phyloP scores from a whole-genome alignment of 306 rosid genomes.

The Cicer arietinum region DNA sequence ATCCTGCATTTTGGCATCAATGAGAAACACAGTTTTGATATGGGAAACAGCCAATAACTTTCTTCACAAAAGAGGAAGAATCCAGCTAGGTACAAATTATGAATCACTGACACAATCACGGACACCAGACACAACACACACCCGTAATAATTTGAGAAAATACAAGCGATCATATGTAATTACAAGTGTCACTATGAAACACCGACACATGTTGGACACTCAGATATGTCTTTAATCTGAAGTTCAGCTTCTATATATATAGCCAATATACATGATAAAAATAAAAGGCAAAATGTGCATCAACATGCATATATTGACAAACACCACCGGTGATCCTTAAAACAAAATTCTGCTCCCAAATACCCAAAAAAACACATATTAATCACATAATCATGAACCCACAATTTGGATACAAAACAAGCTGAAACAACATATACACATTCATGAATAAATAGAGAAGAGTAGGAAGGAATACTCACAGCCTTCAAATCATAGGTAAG shows the following conservation, averaged over 20 bases:
- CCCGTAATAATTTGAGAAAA: too few relatives aligned
- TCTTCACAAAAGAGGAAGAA: not conserved
- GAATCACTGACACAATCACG: too few relatives aligned
- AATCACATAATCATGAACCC: constrained; percentile 12
- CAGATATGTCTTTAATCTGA: too few relatives aligned
- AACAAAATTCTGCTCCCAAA: constrained; percentile 34
- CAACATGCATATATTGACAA: constrained; percentile 43
- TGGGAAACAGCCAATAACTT: not conserved
- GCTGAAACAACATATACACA: constrained; percentile 13
- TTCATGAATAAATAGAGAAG: constrained; percentile 17
- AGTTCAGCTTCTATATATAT: not conserved
- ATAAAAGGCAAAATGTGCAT: constrained; percentile 14
- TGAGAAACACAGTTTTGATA: not conserved
- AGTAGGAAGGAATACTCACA: constrained; percentile 51
- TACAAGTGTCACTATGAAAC: too few relatives aligned
- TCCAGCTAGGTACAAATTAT: not conserved
- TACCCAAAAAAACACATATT: constrained; percentile 13
- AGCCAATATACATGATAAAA: constrained; percentile 13
- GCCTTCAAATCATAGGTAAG: constrained; percentile 95
- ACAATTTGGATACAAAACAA: constrained; percentile 14
- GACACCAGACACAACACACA: too few relatives aligned
- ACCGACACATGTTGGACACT: too few relatives aligned
- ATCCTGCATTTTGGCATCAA: not conserved
- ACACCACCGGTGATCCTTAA: constrained; percentile 4
- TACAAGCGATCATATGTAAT: too few relatives aligned